A percentile compares a stretch with the other conserved stretches of the same genome.
Evolutionary conservation across 257 asterid genomes (phyloP).

Genomic region (Osmanthus fragrans): DNA sequence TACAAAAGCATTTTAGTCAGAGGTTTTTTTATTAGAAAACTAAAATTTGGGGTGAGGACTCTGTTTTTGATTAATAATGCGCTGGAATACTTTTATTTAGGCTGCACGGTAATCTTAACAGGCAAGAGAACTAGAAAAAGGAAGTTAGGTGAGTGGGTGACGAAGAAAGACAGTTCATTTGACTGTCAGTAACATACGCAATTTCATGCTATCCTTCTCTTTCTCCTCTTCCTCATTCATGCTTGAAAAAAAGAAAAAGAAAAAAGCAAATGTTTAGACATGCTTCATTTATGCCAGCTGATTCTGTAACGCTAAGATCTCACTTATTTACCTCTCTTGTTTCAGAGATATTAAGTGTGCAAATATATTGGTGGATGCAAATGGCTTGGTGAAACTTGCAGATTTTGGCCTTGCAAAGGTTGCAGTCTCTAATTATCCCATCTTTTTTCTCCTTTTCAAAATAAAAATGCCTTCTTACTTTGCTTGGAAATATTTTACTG

Average conservation of each 20-base stretch:
- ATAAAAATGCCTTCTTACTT: neutral
- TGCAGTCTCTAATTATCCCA: neutral
- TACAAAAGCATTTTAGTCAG: neutral
- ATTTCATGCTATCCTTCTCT: neutral
- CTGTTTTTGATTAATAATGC: too few species aligned
- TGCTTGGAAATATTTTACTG: slow-evolving; percentile 15
- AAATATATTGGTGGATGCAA: slow-evolving; percentile 83
- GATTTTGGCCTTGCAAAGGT: slow-evolving; percentile 99
- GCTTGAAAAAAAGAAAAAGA: neutral
- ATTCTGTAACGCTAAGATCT: slow-evolving; percentile 18
- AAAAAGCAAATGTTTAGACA: neutral
- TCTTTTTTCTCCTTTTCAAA: slow-evolving; percentile 21
- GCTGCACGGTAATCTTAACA: too few species aligned
- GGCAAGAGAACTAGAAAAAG: neutral
- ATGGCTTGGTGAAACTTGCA: slow-evolving; percentile 91
- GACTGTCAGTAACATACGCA: neutral
- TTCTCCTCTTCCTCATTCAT: neutral
- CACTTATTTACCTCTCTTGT: slow-evolving; percentile 23
- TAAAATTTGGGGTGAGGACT: neutral
- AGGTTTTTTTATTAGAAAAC: too few species aligned
- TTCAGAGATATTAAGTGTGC: slow-evolving; percentile 96
- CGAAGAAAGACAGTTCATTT: neutral
- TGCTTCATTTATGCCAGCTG: slow-evolving; percentile 9
- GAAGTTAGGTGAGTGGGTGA: neutral
- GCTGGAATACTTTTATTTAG: too few species aligned